These are phyloP conservation scores for Amanita polypyramis DNA, from an alignment of 768 basidiomycete genomes.

Conservation along the genomic window DNA sequence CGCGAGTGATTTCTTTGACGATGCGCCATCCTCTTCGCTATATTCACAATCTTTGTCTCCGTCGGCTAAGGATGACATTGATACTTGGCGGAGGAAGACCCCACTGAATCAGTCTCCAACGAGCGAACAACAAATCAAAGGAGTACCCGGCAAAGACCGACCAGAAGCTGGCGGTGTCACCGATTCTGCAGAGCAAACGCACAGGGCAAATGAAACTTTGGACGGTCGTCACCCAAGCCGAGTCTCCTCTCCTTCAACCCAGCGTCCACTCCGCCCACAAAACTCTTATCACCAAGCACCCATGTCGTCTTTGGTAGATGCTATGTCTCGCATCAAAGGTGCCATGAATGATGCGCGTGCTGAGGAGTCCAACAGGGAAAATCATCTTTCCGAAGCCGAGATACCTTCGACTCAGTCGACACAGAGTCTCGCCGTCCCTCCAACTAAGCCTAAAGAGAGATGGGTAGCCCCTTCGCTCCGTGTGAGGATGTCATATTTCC, in stretches of 20 bases:
- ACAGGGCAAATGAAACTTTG: neutral
- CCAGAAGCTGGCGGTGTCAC: neutral
- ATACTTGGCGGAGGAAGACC: conserved; percentile 23
- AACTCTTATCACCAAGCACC: conserved; percentile 36
- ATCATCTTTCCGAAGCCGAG: conserved; percentile 15
- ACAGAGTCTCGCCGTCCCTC: conserved; percentile 9
- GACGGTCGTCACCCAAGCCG: conserved; percentile 9
- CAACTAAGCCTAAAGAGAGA: conserved; percentile 27
- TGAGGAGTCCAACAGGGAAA: conserved; percentile 24
- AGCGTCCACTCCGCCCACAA: conserved; percentile 29
- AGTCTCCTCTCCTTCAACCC: conserved; percentile 14
- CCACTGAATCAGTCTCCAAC: neutral
- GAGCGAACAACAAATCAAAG: neutral
- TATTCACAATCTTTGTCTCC: conserved; percentile 6
- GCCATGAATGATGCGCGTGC: conserved; percentile 62
- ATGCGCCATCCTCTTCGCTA: conserved; percentile 15
- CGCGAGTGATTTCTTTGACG: conserved; percentile 71
- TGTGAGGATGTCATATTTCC: conserved; percentile 22
- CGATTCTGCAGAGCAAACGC: neutral
- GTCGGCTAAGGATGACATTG: conserved; percentile 22
- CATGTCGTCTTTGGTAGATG: conserved; percentile 73
- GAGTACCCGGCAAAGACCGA: neutral
- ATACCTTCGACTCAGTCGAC: conserved; percentile 13
- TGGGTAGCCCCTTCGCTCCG: conserved; percentile 53
- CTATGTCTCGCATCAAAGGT: conserved; percentile 80